These are phyloP conservation scores for Karstenula rhodostoma DNA, from an alignment of 2,329 filamentous ascomycete genomes.

Conservation along the genomic window DNA sequence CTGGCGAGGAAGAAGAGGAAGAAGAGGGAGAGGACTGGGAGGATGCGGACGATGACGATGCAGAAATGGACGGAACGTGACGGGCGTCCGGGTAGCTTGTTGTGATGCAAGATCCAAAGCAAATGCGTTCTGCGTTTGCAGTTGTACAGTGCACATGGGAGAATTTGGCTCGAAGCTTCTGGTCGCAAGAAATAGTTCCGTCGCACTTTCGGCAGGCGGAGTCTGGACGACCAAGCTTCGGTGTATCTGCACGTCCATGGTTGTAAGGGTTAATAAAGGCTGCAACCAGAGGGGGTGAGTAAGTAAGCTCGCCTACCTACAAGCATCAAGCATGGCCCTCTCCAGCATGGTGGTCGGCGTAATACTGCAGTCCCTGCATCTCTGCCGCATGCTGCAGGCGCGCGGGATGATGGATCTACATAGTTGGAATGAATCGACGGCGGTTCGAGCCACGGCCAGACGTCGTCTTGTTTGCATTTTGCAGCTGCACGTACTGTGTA, in stretches of 20 bases:
- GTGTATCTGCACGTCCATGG: background rate
- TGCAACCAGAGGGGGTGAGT: constrained; percentile 4
- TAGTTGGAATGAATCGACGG: constrained; percentile 21
- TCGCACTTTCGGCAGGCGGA: background rate
- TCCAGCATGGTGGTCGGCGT: constrained; percentile 7
- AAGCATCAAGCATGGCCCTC: background rate
- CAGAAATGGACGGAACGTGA: constrained; percentile 52
- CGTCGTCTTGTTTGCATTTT: background rate
- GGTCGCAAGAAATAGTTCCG: background rate
- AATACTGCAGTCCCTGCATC: constrained; percentile 15
- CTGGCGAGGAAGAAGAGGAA: constrained; percentile 53
- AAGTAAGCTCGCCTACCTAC: background rate
- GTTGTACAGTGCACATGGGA: constrained; percentile 8
- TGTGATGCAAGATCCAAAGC: background rate
- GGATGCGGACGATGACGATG: constrained; percentile 44
- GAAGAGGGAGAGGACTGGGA: constrained; percentile 52
- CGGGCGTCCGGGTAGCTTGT: background rate
- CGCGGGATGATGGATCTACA: background rate
- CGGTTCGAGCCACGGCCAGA: constrained; percentile 5
- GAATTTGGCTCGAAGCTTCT: background rate
- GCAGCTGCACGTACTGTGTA: background rate
- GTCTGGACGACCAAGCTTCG: background rate
- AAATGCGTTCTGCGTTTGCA: constrained; percentile 4
- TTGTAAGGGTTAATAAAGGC: background rate
- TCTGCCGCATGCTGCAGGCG: background rate